Base-by-base conservation (phyloP, 345 rosid species). In the Citrus maxima region DNA sequence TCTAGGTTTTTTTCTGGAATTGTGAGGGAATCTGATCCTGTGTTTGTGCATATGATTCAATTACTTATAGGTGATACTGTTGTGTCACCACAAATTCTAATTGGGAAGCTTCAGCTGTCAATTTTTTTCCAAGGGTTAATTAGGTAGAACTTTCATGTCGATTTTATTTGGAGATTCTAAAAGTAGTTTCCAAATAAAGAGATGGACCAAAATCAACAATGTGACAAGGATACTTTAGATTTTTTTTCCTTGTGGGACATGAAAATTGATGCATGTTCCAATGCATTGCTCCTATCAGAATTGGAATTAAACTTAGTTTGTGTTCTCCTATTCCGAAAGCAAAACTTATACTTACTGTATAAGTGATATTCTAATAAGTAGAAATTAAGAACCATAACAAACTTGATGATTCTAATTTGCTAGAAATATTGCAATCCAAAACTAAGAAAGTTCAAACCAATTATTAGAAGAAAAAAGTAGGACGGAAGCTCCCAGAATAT, bases 1-100 rank as follows among this genome's bases (percentile, higher is more conserved):
- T 79, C 80, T 79, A 82, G 82, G 82, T 76, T 79, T 65, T 56
- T 7, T 65, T 56, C 3, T 28, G 76, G 34, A 9, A 69, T n/a
- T 10, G 0, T 40, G 19, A 27, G 27, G 63, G 30, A 64, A 78
- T 25, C 55, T 5, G 46, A 55, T 60, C n/a, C 18, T 63, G 61
- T 30, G 8, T 13, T 35, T 8, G 5, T 14, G 12, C 5, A 4
- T 0, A 4, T 18, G 70, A 72, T 64, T 71, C 2, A 22, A 38
- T 16, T 7, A 24, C 77, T 16, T 27, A 3, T 3, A 9, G 67
- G 67, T 70, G 77, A 60, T 54, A n/a, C 65, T 18, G 9, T 9
- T 27, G 12, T 59, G 18, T 79, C 70, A 72, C 61, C 58, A 0
- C 49, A 22, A 3, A 18, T 13, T 61, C 71, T 51, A 14, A 21